A percentile compares a stretch with the other conserved stretches of the same genome.
phyloP scores from a whole-genome alignment of 2,329 filamentous ascomycete species.

The Fusarium verrucosum region DNA sequence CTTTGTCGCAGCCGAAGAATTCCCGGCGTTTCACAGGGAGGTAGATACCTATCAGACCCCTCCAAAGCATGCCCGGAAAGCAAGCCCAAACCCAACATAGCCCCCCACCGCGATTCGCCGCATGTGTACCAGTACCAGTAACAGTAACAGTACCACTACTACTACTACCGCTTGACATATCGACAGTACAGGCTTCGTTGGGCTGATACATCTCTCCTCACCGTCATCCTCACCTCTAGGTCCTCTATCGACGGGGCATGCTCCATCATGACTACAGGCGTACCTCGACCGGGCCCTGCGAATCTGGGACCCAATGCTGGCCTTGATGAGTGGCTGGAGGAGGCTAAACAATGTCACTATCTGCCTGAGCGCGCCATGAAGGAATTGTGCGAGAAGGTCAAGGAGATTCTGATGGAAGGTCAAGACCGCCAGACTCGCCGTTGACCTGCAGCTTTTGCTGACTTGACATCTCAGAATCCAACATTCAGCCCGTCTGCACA shows the following conservation, averaged over 20 bases:
- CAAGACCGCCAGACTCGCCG: constrained; percentile 23
- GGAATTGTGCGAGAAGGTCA: constrained; percentile 97
- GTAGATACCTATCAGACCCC: constrained; percentile 44
- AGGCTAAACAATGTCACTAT: constrained; percentile 97
- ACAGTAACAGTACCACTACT: constrained; percentile 15
- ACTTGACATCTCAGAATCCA: constrained; percentile 74
- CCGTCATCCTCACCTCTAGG: constrained; percentile 24
- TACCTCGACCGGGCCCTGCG: constrained; percentile 91
- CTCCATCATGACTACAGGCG: constrained; percentile 54
- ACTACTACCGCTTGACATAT: too few species aligned
- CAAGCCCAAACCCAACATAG: constrained; percentile 5
- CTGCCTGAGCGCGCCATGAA: constrained; percentile 98
- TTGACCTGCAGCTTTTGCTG: constrained; percentile 20
- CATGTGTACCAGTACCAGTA: constrained; percentile 36
- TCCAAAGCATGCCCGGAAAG: constrained; percentile 30
- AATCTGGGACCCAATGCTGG: constrained; percentile 84
- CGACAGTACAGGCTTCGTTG: constrained; percentile 35
- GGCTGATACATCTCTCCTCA: constrained; percentile 39
- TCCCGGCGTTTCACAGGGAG: constrained; percentile 46
- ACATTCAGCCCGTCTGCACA: constrained; percentile 97
- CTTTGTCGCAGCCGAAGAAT: constrained; percentile 40
- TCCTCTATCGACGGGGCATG: constrained; percentile 40
- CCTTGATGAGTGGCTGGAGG: constrained; percentile 94
- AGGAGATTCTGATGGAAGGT: constrained; percentile 99
- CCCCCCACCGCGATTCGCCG: constrained; percentile 43